Base-by-base conservation (phyloP, 129 eudicot genomes). In the Saussurea involucrata region DNA sequence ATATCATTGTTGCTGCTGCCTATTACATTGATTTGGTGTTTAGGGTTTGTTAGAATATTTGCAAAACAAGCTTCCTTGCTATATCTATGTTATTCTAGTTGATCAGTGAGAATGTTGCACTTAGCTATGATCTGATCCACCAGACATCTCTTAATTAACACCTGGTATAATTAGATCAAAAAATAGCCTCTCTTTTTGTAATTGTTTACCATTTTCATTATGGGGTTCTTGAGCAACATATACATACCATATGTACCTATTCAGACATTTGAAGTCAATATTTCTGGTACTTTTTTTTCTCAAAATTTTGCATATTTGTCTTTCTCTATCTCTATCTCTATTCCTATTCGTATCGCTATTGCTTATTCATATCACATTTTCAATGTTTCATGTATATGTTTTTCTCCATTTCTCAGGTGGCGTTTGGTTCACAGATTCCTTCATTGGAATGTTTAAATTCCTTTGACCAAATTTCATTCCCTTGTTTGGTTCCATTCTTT, bases 21-120 rank as follows among this genome's bases (percentile, higher is more conserved):
- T 77, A 66, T 80, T 29, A 75, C 75, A 55, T 71, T 83, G 76
- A 74, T 82, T 76, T 63, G 29, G 76, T 82, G 81, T 44, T 46
- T 82, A 85, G 83, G 82, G 60, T 71, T 72, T 63, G n/a, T 71
- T 24, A 29, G 29, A n/a, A 36, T 42, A 72, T 83, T 64, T 64
- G 55, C 76, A 73, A 63, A 82, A 76, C 28, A 71, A 65, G 37
- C 42, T 29, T 31, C 17, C 57, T 29, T 70, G 72, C 71, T 73
- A 73, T 85, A 76, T 76, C 78, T 37, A 49, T 73, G 69, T 71
- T 66, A 69, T 71, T 76, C 80, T 32, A 70, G 84, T 71, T 69
- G 71, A 74, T 79, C 77, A 76, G 79, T 78, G 79, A 83, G 69
- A 78, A 66, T 75, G 31, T 82, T 78, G 86, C 71, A 73, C 75